Conservation (phyloP, 2,329 filamentous ascomycete species). For the Monilinia laxa region DNA sequence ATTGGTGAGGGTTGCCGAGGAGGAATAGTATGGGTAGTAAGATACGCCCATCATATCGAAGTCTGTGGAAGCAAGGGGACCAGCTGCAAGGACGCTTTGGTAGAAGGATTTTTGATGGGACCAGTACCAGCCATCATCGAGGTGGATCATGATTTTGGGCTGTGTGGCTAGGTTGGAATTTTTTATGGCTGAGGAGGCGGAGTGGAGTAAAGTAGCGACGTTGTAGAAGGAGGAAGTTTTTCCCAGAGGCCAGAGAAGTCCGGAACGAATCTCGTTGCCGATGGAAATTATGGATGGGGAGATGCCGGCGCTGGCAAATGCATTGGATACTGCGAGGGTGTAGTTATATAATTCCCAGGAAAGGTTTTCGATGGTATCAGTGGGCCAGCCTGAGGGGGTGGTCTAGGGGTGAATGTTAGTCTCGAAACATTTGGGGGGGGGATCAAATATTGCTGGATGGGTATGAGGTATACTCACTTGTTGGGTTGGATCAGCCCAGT, state of each 20-base stretch:
- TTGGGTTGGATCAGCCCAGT: conserved; percentile 67
- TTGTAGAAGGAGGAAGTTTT: conserved; percentile 55
- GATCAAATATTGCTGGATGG: background rate
- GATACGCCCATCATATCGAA: conserved; percentile 72
- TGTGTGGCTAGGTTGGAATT: conserved; percentile 56
- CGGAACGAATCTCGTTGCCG: conserved; percentile 70
- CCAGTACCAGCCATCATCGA: conserved; percentile 76
- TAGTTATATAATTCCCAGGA: conserved; percentile 67
- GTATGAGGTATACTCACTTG: conserved; percentile 45
- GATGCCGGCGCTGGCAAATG: conserved; percentile 56
- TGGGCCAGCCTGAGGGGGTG: conserved; percentile 64
- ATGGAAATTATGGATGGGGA: conserved; percentile 64
- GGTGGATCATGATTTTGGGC: conserved; percentile 71
- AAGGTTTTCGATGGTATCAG: conserved; percentile 54
- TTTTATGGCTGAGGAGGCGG: conserved; percentile 62
- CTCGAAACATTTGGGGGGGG: background rate
- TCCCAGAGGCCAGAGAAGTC: conserved; percentile 66
- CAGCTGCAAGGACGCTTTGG: conserved; percentile 53
- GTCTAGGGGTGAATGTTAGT: conserved; percentile 36
- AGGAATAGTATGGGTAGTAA: conserved; percentile 71
- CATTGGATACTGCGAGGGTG: conserved; percentile 60
- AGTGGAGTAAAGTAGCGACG: conserved; percentile 63
- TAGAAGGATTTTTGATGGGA: conserved; percentile 61
- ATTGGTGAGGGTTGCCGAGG: conserved; percentile 55
- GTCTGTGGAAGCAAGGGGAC: conserved; percentile 52